Evolutionary conservation across 768 basidiomycete species (phyloP), one percentile per base, ranked within the genome.

Genomic region (Amanita brunnescens): DNA sequence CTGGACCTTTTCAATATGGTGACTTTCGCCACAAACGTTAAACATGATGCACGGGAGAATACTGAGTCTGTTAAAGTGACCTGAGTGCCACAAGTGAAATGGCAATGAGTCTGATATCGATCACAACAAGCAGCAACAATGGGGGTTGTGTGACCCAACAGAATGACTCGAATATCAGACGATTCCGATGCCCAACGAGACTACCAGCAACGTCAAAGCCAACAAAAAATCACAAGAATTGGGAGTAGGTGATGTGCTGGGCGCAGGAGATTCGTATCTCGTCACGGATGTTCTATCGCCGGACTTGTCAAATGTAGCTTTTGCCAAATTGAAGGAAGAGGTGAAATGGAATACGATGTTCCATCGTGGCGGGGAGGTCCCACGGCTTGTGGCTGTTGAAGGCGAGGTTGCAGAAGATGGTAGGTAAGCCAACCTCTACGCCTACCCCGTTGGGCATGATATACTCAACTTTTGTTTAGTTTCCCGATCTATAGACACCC

Each of bases 401-500:
- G 70, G 69, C 2, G 63, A 67, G 52, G 56, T 68, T 20, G 52
- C 48, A 18, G 59, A 66, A 12, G 70, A 72, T 54, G 73, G 74
- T 39, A 74, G 72, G 73, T 69, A 48, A 39, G 58, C 26, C 14
- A 24, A 20, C 35, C 24, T 44, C 12, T 41, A 51, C 24, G 18
- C 39, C 8, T 8, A 44, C 35, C 21, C 32, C 16, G 1, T n/a
- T n/a, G n/a, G n/a, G n/a, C n/a, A n/a, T n/a, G n/a, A n/a, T n/a
- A 29, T 32, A n/a, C 48, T 33, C 5, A 35, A 7, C 38, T 26
- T 26, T 49, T 23, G 37, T 51, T 16, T 53, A 87, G 85, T 58
- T 81, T 79, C 61, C 88, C 89, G 4, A 73, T 91, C 47, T 91
- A 91, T 63, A 80, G 89, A 30, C 87, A 90, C 62, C 89, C 89